These are phyloP conservation scores for Fulvia fulva DNA, from an alignment of 2,329 filamentous ascomycete species.

Conservation along the genomic window DNA sequence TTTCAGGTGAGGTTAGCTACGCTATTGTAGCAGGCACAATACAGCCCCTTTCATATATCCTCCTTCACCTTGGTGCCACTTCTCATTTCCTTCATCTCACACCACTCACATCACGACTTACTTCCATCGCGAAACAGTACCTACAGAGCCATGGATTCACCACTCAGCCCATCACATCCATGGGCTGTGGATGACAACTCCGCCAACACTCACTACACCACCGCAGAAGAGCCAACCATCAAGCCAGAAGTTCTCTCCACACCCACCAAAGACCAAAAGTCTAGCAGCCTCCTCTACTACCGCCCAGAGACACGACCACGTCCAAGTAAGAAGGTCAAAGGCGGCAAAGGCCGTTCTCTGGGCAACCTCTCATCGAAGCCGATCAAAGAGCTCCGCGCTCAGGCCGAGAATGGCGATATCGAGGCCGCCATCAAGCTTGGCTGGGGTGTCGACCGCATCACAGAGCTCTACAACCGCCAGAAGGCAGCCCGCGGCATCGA, in stretches of 20 bases:
- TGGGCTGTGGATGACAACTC: no score
- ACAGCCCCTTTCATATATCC: background rate
- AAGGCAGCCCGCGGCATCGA: slow-evolving; percentile 7
- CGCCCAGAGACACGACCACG: background rate
- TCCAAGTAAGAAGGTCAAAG: background rate
- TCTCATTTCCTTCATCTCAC: background rate
- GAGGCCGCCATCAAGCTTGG: slow-evolving; percentile 18
- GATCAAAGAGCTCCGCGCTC: slow-evolving; percentile 11
- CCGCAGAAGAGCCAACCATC: background rate
- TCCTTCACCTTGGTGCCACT: background rate
- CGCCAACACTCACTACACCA: background rate
- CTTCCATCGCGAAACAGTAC: background rate
- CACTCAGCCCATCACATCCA: background rate
- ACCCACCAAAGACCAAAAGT: background rate
- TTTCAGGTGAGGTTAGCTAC: background rate
- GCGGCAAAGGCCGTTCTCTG: slow-evolving; percentile 12
- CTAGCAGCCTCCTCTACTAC: background rate
- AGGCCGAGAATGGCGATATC: slow-evolving; percentile 10
- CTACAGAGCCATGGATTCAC: background rate
- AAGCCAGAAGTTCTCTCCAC: background rate
- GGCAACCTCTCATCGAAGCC: slow-evolving; percentile 12
- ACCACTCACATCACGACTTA: background rate
- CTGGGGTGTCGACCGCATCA: slow-evolving; percentile 16
- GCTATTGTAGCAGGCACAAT: background rate
- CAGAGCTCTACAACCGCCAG: slow-evolving; percentile 15